A percentile compares a stretch with the other conserved stretches of the same genome.
These are phyloP conservation scores for Backusella parvicylindrica DNA, from an alignment of 192 early-diverging fungal species.

Conservation along the genomic window DNA sequence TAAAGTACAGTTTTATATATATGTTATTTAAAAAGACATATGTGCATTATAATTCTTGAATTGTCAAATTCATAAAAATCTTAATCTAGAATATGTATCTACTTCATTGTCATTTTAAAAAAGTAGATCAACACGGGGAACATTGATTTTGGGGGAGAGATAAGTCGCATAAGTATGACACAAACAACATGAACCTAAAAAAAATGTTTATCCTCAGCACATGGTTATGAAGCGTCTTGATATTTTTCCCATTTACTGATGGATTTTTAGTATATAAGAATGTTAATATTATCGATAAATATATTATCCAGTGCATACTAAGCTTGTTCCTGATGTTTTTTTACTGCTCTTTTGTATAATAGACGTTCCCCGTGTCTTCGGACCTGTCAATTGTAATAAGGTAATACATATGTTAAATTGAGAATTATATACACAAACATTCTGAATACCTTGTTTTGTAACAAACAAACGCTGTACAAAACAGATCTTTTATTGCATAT, in stretches of 20 bases:
- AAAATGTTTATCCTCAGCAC: neutral
- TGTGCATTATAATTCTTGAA: neutral
- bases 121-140: neutral
- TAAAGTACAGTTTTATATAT: neutral
- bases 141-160: neutral
- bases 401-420: neutral
- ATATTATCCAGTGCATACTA: neutral
- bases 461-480: no score
- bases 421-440: neutral
- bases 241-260: neutral
- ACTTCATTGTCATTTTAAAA: neutral
- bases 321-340: neutral
- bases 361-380: neutral
- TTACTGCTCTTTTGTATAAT: neutral
- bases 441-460: neutral
- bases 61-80: neutral
- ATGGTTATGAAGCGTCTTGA: neutral
- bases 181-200: neutral
- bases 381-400: constrained; percentile 3
- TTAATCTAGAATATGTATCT: neutral
- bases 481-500: no score
- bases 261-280: neutral
- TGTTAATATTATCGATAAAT: neutral
- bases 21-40: no score
- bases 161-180: neutral